Evolutionary conservation across 139 green algal species (phyloP), one percentile per base, ranked within the genome.

Genomic region (Chlorella sp.): DNA sequence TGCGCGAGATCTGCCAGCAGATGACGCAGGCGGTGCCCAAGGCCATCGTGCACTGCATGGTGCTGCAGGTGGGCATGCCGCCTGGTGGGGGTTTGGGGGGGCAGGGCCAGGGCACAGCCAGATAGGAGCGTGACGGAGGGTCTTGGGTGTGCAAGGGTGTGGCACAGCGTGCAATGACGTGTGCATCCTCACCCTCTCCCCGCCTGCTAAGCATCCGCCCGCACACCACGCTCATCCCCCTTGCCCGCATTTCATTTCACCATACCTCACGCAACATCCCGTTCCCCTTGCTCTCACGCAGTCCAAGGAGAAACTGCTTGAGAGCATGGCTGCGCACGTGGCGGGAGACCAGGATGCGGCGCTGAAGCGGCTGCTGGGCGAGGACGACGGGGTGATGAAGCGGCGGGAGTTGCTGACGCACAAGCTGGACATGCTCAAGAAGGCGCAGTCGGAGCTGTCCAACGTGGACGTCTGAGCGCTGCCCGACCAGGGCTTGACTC

Each of bases 1-100:
- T 99, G 81, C 93, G 95, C 81, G 96, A 98, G 86, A 95, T 99
- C 28, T 94, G 96, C 85, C 93, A 89, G 57, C 97, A 98, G 95
- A 95, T 99, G 90, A 95, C 96, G 85, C 96, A 97, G 81, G 98
- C 97, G 26, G 94, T 99, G 75, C 97, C 97, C 87, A 99, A 99
- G 93, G 97, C 97, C 28, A 96, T 98, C 75, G 97, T 99, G 83
- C 96, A 98, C 91, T 97, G 94, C 94, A 97, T 97, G 92, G 96
- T 97, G 91, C 48, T 92, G 69, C 80, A 88, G 76, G 82, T 88
- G 37, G 19, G 60, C 61, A 26, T 7, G 22, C 66, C 61, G 60
- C 60, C 60, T 68, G 15, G 19, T 22, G 3, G 79, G 36, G 26
- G 2, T 32, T 2, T 3, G 77, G 26, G 66, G 71, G 95, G 15